Conservation (phyloP, 1,284 basidiomycete species). For the Vanrija pseudolonga region DNA sequence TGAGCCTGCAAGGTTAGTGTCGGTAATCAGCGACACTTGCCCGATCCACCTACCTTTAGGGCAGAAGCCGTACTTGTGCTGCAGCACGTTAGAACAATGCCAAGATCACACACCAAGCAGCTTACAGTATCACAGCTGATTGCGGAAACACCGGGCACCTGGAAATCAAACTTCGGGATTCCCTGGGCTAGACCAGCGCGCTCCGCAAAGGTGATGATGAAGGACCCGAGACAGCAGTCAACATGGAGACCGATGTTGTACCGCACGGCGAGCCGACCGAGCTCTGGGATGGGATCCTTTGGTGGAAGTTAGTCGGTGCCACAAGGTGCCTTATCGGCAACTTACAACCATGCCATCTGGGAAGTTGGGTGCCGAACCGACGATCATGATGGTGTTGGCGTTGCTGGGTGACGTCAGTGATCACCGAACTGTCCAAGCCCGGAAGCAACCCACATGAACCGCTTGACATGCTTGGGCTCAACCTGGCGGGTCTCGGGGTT, state of each 20-base stretch:
- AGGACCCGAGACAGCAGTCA: constrained; percentile 87
- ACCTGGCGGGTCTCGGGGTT: constrained; percentile 75
- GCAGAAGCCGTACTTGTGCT: constrained; percentile 49
- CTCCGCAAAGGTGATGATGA: constrained; percentile 86
- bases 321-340: background rate
- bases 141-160: constrained; percentile 81
- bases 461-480: constrained; percentile 67
- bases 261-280: constrained; percentile 70
- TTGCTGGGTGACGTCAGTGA: constrained; percentile 30
- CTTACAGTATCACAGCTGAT: constrained; percentile 84
- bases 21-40: background rate
- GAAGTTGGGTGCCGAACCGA: constrained; percentile 88
- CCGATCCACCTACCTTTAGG: constrained; percentile 56
- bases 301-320: too few species aligned
- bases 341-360: constrained; percentile 72
- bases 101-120: background rate
- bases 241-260: constrained; percentile 86
- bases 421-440: too few species aligned
- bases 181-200: constrained; percentile 49
- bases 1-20: constrained; percentile 57
- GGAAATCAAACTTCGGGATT: constrained; percentile 68
- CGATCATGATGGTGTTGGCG: constrained; percentile 60
- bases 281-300: constrained; percentile 74
- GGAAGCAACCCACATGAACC: constrained; percentile 68
- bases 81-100: background rate